phyloP scores from a whole-genome alignment of 345 rosid genomes.

The Angophora floribunda region DNA sequence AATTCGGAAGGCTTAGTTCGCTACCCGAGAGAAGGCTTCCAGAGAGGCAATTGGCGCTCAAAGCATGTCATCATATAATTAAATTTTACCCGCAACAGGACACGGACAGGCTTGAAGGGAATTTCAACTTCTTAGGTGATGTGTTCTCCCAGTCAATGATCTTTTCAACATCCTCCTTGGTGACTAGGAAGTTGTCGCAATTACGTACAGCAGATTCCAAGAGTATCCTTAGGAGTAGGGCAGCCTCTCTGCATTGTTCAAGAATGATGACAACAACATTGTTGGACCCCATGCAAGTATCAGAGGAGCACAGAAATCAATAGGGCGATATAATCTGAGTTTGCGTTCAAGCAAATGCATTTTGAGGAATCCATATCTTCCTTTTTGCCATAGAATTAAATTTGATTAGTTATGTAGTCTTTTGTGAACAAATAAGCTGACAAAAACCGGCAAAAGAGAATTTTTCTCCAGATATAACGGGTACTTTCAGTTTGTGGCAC shows the following conservation, averaged over 20 bases:
- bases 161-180: conserved; percentile 77
- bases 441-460: neutral
- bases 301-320: neutral
- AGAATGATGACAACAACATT: neutral
- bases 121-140: conserved; percentile 59
- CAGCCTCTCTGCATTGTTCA: conserved; percentile 34
- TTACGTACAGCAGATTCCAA: conserved; percentile 81
- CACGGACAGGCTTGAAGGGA: conserved; percentile 88
- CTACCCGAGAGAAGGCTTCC: no score
- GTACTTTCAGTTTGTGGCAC: neutral
- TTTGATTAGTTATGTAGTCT: neutral
- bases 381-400: neutral
- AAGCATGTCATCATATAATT: neutral
- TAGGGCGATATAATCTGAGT: neutral
- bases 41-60: no score
- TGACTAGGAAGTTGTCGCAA: conserved; percentile 80
- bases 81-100: conserved; percentile 50
- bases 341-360: neutral
- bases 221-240: conserved; percentile 75
- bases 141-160: conserved; percentile 80
- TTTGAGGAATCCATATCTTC: neutral
- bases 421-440: neutral
- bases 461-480: neutral
- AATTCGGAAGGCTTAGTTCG: no score
- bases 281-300: neutral